Evolutionary conservation across 1,139 yeast genomes (phyloP), one percentile per base, ranked within the genome.

Genomic region (Candida albicans): DNA sequence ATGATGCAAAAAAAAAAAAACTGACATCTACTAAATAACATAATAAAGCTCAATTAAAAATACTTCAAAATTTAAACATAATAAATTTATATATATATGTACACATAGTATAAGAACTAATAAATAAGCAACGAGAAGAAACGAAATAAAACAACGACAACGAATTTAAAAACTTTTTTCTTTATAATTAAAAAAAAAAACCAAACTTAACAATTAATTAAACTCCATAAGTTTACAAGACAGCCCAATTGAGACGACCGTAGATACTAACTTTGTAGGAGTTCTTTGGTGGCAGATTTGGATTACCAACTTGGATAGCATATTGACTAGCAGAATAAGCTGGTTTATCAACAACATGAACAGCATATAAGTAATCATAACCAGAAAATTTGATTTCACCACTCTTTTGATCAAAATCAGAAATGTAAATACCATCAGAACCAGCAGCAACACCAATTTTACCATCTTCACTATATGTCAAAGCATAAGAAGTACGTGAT

Each of bases 381-480:
- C 39, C 39, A 8, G 39, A 36, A 22, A 36, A 36, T 29, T 29
- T 26, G n/a, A 36, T 5, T 29, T 27, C 18, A 29, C 39, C 39
- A 18, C 22, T 22, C 1, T 9, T 29, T 8, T 2, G 4, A 22
- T 36, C 34, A 28, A n/a, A 36, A 29, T 36, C 39, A 22, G 39
- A 14, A 30, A 36, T 36, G 8, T 24, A 28, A 18, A 36, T 30
- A 36, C 39, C 39, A 36, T 36, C 39, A 22, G 39, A 36, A 36
- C 39, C 39, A 36, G 33, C 27, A n/a, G 33, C 33, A 29, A 30
- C 28, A 29, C 39, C 39, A 24, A 36, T n/a, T n/a, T 36, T 18
- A n/a, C 39, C 39, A 11, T 29, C 18, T 4, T 8, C 10, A 22
- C 25, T 29, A 18, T 36, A 36, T 8, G 34, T 36, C 13, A 36